Conservation (phyloP, 2,329 filamentous ascomycete species). For the Colletotrichum sp. region DNA sequence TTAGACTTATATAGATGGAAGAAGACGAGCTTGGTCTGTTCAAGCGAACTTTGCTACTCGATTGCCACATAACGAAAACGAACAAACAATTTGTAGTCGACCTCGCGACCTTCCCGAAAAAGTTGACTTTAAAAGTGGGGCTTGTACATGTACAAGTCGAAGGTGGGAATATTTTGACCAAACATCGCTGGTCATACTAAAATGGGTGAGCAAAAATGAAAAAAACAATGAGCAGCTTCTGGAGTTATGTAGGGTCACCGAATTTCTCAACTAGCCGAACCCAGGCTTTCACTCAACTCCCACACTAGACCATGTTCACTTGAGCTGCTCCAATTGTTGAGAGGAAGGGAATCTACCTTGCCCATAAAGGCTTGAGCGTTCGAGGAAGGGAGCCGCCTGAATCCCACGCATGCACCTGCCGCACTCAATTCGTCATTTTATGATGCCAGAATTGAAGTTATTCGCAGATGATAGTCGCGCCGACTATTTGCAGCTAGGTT, state of each 20-base stretch:
- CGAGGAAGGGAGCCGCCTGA: not conserved
- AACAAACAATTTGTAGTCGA: not conserved
- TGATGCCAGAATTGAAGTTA: not conserved
- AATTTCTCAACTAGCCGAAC: no score
- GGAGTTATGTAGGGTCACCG: not conserved
- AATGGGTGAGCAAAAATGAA: not conserved
- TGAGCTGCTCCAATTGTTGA: not conserved
- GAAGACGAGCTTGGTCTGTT: not conserved
- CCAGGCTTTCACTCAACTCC: not conserved
- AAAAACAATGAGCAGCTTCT: not conserved
- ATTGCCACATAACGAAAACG: not conserved
- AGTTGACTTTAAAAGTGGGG: not conserved
- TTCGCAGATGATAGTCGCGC: not conserved
- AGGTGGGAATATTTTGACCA: not conserved
- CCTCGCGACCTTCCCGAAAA: not conserved
- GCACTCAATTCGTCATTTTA: not conserved
- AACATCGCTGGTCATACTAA: not conserved
- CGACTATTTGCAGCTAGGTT: not conserved
- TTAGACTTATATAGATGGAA: not conserved
- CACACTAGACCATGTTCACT: not conserved
- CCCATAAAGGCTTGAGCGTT: not conserved
- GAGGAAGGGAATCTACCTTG: not conserved
- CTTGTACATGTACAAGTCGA: not conserved
- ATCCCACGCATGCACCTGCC: not conserved
- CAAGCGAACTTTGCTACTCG: not conserved